Evolutionary conservation across 2,329 filamentous ascomycete genomes (phyloP).

Genomic region (Annulohypoxylon truncatum): DNA sequence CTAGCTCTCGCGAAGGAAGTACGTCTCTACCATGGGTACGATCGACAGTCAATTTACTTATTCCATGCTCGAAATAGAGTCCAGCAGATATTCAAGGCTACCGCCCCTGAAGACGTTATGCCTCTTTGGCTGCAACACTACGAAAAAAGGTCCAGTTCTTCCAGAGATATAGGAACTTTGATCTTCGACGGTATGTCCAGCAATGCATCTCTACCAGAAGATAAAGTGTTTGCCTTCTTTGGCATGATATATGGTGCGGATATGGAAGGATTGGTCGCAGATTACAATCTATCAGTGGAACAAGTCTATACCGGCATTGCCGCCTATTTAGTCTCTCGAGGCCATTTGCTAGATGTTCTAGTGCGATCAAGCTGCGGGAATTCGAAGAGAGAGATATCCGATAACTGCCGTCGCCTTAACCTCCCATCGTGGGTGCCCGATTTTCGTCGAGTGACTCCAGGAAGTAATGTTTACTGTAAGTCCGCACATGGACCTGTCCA

Average conservation of each 20-base stretch:
- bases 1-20: not conserved
- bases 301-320: constrained; percentile 6
- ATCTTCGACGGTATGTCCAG: not conserved
- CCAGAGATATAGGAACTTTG: not conserved
- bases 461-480: not conserved
- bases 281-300: not conserved
- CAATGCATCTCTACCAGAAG: not conserved
- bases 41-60: not conserved
- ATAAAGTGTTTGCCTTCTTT: not conserved
- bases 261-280: not conserved
- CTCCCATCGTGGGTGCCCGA: not conserved
- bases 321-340: not conserved
- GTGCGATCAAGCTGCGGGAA: not conserved
- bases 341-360: not conserved
- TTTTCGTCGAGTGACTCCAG: not conserved
- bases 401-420: not conserved
- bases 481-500: not conserved
- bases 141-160: not conserved
- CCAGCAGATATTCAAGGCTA: not conserved
- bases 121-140: not conserved
- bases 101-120: not conserved
- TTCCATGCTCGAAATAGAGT: not conserved
- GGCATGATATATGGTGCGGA: not conserved
- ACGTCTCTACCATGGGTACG: not conserved
- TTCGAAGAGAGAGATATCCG: not conserved